Conservation (phyloP, 2,329 filamentous ascomycete species). For the Aureobasidium sp. region DNA sequence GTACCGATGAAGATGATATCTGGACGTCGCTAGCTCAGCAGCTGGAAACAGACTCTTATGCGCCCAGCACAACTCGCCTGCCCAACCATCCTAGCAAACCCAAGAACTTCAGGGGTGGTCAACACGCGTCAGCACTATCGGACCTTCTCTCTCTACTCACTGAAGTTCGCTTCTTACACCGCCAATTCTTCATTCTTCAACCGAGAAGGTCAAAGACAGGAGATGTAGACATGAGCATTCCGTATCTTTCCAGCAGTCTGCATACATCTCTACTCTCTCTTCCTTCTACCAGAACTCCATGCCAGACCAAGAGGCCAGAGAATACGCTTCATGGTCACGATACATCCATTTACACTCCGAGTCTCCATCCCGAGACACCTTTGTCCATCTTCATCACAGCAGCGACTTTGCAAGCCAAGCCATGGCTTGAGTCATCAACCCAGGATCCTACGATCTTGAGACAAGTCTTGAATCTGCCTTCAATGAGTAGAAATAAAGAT, state of each 20-base stretch:
- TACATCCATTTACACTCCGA: not conserved
- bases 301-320: not conserved
- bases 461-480: not conserved
- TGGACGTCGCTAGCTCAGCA: not conserved
- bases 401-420: not conserved
- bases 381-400: not conserved
- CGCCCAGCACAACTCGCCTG: not conserved
- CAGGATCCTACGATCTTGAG: not conserved
- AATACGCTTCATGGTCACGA: not conserved
- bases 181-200: conserved; percentile 11
- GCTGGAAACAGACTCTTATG: not conserved
- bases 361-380: not conserved
- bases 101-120: too few species aligned
- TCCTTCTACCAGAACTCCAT: not conserved
- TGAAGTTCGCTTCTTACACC: conserved; percentile 7
- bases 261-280: not conserved
- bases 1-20: not conserved
- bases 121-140: not conserved
- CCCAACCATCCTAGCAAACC: not conserved
- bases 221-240: not conserved
- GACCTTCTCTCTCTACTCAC: conserved; percentile 9
- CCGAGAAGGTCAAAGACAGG: not conserved
- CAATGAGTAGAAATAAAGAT: not conserved
- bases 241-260: not conserved
- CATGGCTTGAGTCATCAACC: not conserved